These are phyloP conservation scores for Typha latifolia DNA, from an alignment of 176 grass and related monocot species.

Conservation along the genomic window DNA sequence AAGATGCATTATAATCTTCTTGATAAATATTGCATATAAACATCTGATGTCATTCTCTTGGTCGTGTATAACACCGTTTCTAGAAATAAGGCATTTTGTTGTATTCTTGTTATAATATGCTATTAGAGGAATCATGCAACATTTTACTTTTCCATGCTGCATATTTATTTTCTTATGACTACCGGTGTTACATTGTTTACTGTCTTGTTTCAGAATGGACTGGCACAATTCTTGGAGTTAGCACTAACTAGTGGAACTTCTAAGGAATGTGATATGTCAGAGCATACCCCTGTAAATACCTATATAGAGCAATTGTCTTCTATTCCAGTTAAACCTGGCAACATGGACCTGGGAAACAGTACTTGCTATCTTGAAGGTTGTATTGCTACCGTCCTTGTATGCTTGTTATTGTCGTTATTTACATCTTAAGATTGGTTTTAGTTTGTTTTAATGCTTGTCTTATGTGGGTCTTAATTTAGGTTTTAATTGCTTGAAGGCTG, in stretches of 20 bases:
- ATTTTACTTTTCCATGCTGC: conserved; percentile 12
- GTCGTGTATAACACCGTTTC: neutral
- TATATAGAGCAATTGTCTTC: conserved; percentile 52
- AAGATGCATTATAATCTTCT: neutral
- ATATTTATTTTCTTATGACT: conserved; percentile 8
- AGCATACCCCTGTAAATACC: conserved; percentile 33
- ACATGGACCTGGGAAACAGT: conserved; percentile 33
- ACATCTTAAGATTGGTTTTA: conserved; percentile 16
- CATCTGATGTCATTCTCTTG: neutral
- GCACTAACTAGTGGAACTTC: conserved; percentile 40
- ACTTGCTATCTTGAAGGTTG: conserved; percentile 75
- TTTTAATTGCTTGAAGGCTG: conserved; percentile 62
- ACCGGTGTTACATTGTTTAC: conserved; percentile 22
- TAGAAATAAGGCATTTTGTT: neutral
- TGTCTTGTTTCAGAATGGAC: conserved; percentile 48
- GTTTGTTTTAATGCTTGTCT: conserved; percentile 12
- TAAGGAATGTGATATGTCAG: conserved; percentile 29
- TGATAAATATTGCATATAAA: neutral
- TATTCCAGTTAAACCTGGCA: conserved; percentile 32
- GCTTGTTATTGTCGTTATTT: neutral
- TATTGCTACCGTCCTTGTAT: conserved; percentile 1
- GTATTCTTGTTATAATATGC: conserved; percentile 1
- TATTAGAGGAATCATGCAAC: neutral
- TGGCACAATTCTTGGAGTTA: conserved; percentile 50
- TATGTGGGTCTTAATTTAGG: conserved; percentile 27